These are phyloP conservation scores for Gnetum montanum DNA, from an alignment of 75 land plant species.

Conservation along the genomic window DNA sequence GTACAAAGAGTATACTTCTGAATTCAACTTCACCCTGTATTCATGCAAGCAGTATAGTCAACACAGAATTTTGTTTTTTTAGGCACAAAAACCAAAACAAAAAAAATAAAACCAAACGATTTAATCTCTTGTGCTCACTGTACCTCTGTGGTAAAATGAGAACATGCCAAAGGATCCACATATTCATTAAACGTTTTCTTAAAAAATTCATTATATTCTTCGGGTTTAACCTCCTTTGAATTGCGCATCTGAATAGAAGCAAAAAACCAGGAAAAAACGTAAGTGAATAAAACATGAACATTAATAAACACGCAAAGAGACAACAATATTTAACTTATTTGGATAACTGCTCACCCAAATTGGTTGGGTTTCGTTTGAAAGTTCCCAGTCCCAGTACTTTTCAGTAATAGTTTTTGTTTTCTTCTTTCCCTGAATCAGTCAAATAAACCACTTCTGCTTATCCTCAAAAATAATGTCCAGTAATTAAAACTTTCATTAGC, in stretches of 20 bases:
- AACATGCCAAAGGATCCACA: slow-evolving; percentile 88
- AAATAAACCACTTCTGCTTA: no score
- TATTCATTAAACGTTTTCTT: slow-evolving; percentile 91
- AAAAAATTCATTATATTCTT: slow-evolving; percentile 91
- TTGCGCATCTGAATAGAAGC: slow-evolving; percentile 54
- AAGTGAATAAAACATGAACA: not conserved
- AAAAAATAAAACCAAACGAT: not conserved
- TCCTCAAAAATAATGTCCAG: no score
- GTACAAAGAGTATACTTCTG: slow-evolving; percentile 82
- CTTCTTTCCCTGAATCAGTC: slow-evolving; percentile 58
- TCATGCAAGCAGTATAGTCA: slow-evolving; percentile 2
- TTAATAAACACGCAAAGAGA: not conserved
- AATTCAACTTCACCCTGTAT: slow-evolving; percentile 97
- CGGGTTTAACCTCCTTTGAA: slow-evolving; percentile 77
- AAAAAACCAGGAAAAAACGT: not conserved
- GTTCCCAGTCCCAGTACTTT: slow-evolving; percentile 91
- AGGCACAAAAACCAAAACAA: not conserved
- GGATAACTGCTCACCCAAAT: slow-evolving; percentile 86
- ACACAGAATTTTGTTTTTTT: not conserved
- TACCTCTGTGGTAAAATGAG: slow-evolving; percentile 99
- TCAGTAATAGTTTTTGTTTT: slow-evolving; percentile 82
- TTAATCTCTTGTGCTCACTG: not conserved
- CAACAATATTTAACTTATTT: not conserved
- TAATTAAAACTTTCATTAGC: no score
- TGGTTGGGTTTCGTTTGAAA: slow-evolving; percentile 86